phyloP scores from a whole-genome alignment of 2,329 filamentous ascomycete species.

The Ploettnerulaceae sp. region DNA sequence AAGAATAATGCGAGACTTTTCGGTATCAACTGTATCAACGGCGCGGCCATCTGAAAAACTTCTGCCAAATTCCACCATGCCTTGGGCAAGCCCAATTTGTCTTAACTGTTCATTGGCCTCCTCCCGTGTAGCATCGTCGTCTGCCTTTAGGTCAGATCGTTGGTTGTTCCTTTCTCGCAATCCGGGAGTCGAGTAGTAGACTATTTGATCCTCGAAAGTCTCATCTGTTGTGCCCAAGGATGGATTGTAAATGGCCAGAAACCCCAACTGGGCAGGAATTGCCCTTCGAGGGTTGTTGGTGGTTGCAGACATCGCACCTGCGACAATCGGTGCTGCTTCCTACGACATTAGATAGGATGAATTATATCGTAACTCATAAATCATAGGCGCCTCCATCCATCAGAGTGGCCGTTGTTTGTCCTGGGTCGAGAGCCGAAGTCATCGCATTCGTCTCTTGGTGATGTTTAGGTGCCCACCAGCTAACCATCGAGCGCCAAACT shows the following conservation, averaged over 20 bases:
- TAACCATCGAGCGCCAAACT: too few species aligned
- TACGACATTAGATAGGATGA: background rate
- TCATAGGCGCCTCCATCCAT: too few species aligned
- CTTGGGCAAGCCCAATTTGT: constrained; percentile 93
- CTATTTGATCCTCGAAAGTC: constrained; percentile 71
- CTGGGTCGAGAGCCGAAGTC: too few species aligned
- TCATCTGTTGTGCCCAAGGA: constrained; percentile 60
- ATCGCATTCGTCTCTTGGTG: too few species aligned
- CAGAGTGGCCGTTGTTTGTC: too few species aligned
- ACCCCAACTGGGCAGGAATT: constrained; percentile 76
- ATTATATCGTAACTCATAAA: too few species aligned
- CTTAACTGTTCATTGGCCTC: constrained; percentile 81
- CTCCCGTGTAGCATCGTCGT: constrained; percentile 43
- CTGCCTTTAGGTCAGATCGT: constrained; percentile 20
- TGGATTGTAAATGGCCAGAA: constrained; percentile 93
- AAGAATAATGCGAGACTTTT: constrained; percentile 78
- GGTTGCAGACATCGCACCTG: constrained; percentile 29
- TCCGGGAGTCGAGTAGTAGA: constrained; percentile 65
- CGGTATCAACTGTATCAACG: constrained; percentile 84
- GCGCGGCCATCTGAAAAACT: constrained; percentile 75
- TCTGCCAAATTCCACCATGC: constrained; percentile 88
- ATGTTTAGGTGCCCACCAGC: too few species aligned
- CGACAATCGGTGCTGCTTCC: background rate
- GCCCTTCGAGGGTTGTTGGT: constrained; percentile 21
- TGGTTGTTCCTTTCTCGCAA: constrained; percentile 9